A percentile compares a stretch with the other conserved stretches of the same genome.
phyloP scores from a whole-genome alignment of 768 basidiomycete genomes.

The Pisolithus sp. region DNA sequence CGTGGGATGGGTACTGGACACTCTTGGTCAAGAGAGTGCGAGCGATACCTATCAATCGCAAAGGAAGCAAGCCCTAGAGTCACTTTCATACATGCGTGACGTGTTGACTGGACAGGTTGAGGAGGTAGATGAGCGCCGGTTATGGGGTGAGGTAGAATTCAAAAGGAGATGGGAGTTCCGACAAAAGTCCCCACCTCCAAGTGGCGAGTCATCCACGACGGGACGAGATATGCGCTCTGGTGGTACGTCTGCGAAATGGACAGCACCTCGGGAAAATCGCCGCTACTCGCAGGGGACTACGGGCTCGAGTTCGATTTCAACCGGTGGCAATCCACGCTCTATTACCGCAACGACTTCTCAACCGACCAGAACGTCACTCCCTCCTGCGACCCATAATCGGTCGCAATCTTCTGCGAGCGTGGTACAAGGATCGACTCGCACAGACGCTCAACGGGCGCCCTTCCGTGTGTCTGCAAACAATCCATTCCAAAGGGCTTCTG shows the following conservation, averaged over 20 bases:
- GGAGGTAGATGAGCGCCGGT: slow-evolving; percentile 58
- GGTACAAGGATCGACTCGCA: slow-evolving; percentile 7
- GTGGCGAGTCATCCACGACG: slow-evolving; percentile 5
- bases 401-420: slow-evolving; percentile 11
- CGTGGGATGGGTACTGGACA: slow-evolving; percentile 68
- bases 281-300: slow-evolving; percentile 9
- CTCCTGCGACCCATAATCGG: slow-evolving; percentile 8
- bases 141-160: slow-evolving; percentile 51
- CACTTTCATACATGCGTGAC: slow-evolving; percentile 72
- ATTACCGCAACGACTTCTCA: slow-evolving; percentile 11
- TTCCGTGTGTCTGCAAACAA: slow-evolving; percentile 23
- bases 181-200: slow-evolving; percentile 17
- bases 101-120: slow-evolving; percentile 50
- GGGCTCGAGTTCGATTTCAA: slow-evolving; percentile 7
- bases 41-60: slow-evolving; percentile 35
- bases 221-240: slow-evolving; percentile 41
- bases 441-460: slow-evolving; percentile 14
- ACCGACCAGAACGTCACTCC: slow-evolving; percentile 3
- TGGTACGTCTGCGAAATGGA: slow-evolving; percentile 26
- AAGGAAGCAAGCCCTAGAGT: slow-evolving; percentile 63
- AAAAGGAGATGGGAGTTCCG: slow-evolving; percentile 31
- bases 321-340: slow-evolving; percentile 18
- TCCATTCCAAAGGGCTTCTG: slow-evolving; percentile 22
- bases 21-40: slow-evolving; percentile 51
- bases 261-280: slow-evolving; percentile 10